phyloP scores from a whole-genome alignment of 73 alveolate species.

The Blepharisma japonicum region DNA sequence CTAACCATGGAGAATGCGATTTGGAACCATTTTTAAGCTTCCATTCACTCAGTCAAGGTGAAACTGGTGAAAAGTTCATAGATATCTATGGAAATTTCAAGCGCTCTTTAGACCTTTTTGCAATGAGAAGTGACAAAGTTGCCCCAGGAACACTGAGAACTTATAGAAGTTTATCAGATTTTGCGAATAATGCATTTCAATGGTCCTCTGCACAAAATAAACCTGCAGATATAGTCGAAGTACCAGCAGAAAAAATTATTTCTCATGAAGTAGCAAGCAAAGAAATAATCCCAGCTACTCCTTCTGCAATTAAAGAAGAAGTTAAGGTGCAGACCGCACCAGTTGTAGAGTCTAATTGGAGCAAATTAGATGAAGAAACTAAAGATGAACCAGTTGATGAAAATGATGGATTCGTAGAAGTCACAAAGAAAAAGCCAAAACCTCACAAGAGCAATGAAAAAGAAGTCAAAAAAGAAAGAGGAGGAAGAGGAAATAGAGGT shows the following conservation, averaged over 20 bases:
- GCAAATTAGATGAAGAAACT: slow-evolving; percentile 30
- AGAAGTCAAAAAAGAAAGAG: neutral
- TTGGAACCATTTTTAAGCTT: slow-evolving; percentile 13
- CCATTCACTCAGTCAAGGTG: neutral
- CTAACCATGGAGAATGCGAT: neutral
- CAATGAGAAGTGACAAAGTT: neutral
- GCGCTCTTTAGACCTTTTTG: neutral
- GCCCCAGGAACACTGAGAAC: slow-evolving; percentile 23
- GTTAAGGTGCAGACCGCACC: neutral
- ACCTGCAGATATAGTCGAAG: neutral
- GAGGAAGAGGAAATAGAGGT: slow-evolving; percentile 19
- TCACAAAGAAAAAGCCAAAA: neutral
- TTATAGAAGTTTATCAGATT: neutral
- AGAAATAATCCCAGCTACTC: neutral
- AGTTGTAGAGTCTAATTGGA: no score
- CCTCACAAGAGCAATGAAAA: neutral
- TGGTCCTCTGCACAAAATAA: neutral
- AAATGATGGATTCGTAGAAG: neutral
- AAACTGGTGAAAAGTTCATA: slow-evolving; percentile 10
- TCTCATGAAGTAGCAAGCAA: neutral
- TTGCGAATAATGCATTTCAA: neutral
- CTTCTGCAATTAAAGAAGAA: neutral
- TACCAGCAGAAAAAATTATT: neutral
- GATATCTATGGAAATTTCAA: neutral
- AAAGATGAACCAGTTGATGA: slow-evolving; percentile 14